These are phyloP conservation scores for Cyclotella choctawhatcheeana DNA, from an alignment of 108 stramenopile species.

Conservation along the genomic window DNA sequence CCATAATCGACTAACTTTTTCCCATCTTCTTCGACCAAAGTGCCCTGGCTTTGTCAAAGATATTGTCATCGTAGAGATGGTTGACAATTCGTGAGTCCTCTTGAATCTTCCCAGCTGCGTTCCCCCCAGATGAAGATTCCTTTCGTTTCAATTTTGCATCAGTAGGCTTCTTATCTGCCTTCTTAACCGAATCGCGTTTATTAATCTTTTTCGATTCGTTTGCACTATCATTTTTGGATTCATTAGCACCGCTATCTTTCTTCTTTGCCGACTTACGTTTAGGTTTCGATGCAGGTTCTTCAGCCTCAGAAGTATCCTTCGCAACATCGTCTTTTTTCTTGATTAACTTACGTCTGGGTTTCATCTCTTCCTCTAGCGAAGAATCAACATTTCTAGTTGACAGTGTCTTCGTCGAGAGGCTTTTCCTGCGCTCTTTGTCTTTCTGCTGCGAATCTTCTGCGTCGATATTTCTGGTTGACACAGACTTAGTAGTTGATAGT, in stretches of 20 bases:
- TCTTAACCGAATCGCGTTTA: not conserved
- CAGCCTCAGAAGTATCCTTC: not conserved
- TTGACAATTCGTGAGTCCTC: not conserved
- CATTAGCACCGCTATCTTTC: not conserved
- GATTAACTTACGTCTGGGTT: not conserved
- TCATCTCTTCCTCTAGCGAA: too few relatives aligned
- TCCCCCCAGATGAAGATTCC: not conserved
- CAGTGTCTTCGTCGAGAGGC: not conserved
- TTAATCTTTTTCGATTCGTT: not conserved
- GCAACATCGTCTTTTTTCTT: not conserved
- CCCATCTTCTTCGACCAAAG: not conserved
- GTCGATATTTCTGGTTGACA: not conserved
- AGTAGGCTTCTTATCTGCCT: too few relatives aligned
- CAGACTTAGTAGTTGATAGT: not conserved
- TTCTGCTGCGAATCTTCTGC: not conserved
- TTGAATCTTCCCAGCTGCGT: not conserved
- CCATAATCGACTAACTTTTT: not conserved
- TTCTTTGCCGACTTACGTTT: not conserved
- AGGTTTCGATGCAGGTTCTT: not conserved
- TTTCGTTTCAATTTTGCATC: not conserved
- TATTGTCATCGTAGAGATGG: conserved; percentile 1
- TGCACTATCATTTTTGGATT: not conserved
- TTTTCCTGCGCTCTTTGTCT: not conserved
- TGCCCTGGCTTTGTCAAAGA: not conserved
- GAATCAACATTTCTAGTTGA: not conserved